Evolutionary conservation across 441 rosid genomes (phyloP).

Genomic region (Populus hybrid): DNA sequence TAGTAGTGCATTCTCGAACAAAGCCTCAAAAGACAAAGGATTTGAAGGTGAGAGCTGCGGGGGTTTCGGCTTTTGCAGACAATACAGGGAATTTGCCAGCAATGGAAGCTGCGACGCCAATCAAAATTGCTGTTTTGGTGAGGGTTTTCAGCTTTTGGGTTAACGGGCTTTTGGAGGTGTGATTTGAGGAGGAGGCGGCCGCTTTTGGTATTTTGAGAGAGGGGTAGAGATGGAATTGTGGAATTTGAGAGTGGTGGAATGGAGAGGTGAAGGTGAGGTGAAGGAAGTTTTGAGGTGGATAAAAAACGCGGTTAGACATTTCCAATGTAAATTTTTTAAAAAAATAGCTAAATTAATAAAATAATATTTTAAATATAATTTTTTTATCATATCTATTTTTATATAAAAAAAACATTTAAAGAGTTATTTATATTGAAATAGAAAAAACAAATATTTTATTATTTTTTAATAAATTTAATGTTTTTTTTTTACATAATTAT

Average conservation of each 20-base stretch:
- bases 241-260: slow-evolving; percentile 14
- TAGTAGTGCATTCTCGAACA: slow-evolving; percentile 83
- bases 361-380: too few relatives aligned
- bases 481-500: too few relatives aligned
- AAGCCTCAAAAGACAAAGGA: slow-evolving; percentile 76
- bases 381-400: too few relatives aligned
- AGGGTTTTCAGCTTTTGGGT: slow-evolving; percentile 37
- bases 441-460: too few relatives aligned
- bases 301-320: slow-evolving; percentile 32
- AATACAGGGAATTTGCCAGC: slow-evolving; percentile 37
- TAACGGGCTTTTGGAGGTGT: slow-evolving; percentile 5
- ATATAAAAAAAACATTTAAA: too few relatives aligned
- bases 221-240: slow-evolving; percentile 9
- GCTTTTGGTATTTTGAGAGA: slow-evolving; percentile 11
- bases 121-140: slow-evolving; percentile 44
- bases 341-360: too few relatives aligned
- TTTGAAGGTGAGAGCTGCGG: slow-evolving; percentile 22
- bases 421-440: too few relatives aligned
- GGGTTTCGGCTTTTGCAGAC: slow-evolving; percentile 56
- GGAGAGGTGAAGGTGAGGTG: slow-evolving; percentile 5
- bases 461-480: too few relatives aligned
- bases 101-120: slow-evolving; percentile 44
- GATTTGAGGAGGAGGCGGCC: slow-evolving; percentile 20
- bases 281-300: slow-evolving; percentile 28
- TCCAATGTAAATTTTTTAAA: too few relatives aligned